These are phyloP conservation scores for Eutypella sp. DNA, from an alignment of 2,329 filamentous ascomycete genomes.

Conservation along the genomic window DNA sequence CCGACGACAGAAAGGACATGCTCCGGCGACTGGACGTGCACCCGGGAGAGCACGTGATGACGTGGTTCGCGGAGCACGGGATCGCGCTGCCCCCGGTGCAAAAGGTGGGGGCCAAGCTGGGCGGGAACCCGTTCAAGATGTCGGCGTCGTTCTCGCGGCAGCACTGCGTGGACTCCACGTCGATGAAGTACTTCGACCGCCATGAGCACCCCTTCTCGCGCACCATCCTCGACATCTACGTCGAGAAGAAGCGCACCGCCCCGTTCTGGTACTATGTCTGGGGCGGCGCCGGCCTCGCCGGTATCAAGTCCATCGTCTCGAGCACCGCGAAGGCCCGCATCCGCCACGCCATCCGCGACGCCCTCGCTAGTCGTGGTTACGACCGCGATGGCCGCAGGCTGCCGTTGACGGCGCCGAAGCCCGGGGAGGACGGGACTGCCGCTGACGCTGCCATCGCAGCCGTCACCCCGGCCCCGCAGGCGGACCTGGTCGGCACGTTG, in stretches of 20 bases:
- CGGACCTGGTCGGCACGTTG: slow-evolving; percentile 21
- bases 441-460: too few species aligned
- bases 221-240: slow-evolving; percentile 24
- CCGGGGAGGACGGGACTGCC: too few species aligned
- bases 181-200: slow-evolving; percentile 24
- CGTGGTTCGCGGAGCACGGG: slow-evolving; percentile 37
- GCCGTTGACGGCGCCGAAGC: too few species aligned
- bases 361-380: slow-evolving; percentile 22
- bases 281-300: not conserved
- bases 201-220: slow-evolving; percentile 21
- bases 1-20: too few species aligned
- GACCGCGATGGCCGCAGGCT: slow-evolving; percentile 19
- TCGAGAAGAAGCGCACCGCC: slow-evolving; percentile 18
- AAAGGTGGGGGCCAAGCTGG: slow-evolving; percentile 5
- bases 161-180: slow-evolving; percentile 22
- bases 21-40: slow-evolving; percentile 5
- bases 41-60: slow-evolving; percentile 12
- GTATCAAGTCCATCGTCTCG: slow-evolving; percentile 16
- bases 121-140: slow-evolving; percentile 11
- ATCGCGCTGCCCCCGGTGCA: slow-evolving; percentile 26
- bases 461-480: too few species aligned
- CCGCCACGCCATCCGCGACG: slow-evolving; percentile 19
- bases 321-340: slow-evolving; percentile 14
- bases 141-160: slow-evolving; percentile 3
- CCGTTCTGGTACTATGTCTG: slow-evolving; percentile 20